Conservation (phyloP, 495 filamentous ascomycete genomes). For the Penicillium bovifimosum region DNA sequence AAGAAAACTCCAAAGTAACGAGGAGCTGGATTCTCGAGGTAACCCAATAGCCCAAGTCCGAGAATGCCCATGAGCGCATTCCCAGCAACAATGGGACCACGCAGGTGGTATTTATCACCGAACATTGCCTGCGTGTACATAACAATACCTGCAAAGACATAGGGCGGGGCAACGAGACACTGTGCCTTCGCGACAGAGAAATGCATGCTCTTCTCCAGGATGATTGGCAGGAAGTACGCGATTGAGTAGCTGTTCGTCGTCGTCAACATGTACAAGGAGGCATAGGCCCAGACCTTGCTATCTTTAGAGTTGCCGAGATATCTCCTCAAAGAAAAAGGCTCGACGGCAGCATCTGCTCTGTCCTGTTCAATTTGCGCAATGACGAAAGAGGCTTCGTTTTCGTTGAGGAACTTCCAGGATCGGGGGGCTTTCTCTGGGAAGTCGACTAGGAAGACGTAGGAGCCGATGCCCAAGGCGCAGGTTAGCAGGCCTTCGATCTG, state of each 20-base stretch:
- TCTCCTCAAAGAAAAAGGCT: constrained; percentile 33
- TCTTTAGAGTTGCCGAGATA: constrained; percentile 41
- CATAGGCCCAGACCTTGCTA: constrained; percentile 51
- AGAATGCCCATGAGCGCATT: constrained; percentile 26
- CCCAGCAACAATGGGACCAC: constrained; percentile 47
- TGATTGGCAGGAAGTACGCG: constrained; percentile 61
- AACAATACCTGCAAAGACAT: constrained; percentile 47
- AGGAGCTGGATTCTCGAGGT: not conserved
- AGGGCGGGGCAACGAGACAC: constrained; percentile 54
- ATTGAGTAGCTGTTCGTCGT: constrained; percentile 49
- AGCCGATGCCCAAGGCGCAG: constrained; percentile 25
- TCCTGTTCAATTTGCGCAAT: constrained; percentile 46
- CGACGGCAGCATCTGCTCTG: constrained; percentile 42
- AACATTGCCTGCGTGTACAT: constrained; percentile 30
- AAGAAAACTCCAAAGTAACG: constrained; percentile 2
- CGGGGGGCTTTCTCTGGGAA: constrained; percentile 43
- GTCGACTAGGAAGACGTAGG: constrained; percentile 45
- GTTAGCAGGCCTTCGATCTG: constrained; percentile 39
- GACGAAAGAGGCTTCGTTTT: constrained; percentile 40
- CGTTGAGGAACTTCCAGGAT: constrained; percentile 41
- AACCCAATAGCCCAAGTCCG: not conserved
- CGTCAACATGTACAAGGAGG: constrained; percentile 41
- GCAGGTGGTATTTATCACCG: constrained; percentile 42
- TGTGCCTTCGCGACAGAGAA: constrained; percentile 50
- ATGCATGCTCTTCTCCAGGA: constrained; percentile 56